A percentile compares a stretch with the other conserved stretches of the same genome.
Conservation (phyloP, 345 rosid genomes). For the Populus euphratica region DNA sequence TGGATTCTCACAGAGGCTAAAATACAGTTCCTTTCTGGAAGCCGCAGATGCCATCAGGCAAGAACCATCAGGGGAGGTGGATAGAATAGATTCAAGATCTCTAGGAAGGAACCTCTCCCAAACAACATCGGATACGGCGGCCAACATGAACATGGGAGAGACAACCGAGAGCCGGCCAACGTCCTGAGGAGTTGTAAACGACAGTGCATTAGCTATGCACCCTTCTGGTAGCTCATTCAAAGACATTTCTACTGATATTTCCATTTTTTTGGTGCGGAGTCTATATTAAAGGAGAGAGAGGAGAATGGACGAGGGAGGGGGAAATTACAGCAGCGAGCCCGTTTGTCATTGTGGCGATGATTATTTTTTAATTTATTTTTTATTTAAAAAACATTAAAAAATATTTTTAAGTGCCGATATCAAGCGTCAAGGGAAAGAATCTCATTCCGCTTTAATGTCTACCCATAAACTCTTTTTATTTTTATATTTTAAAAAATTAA, state of each 20-base stretch:
- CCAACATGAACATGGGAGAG: constrained; percentile 39
- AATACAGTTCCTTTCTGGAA: constrained; percentile 47
- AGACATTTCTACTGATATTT: background rate
- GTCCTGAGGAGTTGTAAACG: constrained; percentile 45
- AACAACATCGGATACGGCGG: constrained; percentile 50
- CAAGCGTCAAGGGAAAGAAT: too few relatives aligned
- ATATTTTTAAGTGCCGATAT: too few relatives aligned
- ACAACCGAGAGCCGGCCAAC: constrained; percentile 46
- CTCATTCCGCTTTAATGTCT: too few relatives aligned
- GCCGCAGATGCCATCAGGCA: background rate
- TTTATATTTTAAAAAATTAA: too few relatives aligned
- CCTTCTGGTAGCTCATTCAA: constrained; percentile 38
- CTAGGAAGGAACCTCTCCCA: constrained; percentile 59
- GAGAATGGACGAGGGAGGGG: too few relatives aligned
- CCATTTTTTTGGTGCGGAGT: background rate
- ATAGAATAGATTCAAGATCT: constrained; percentile 28
- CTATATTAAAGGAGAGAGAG: too few relatives aligned
- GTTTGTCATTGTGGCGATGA: too few relatives aligned
- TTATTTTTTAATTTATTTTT: too few relatives aligned
- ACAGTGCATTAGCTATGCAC: constrained; percentile 42
- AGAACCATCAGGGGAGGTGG: constrained; percentile 10
- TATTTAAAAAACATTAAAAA: too few relatives aligned
- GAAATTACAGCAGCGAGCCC: too few relatives aligned
- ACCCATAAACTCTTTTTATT: too few relatives aligned
- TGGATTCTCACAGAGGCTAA: constrained; percentile 39